A percentile compares a stretch with the other conserved stretches of the same genome.
Evolutionary conservation across 345 rosid genomes (phyloP).

Genomic region (Eutrema japonicum): DNA sequence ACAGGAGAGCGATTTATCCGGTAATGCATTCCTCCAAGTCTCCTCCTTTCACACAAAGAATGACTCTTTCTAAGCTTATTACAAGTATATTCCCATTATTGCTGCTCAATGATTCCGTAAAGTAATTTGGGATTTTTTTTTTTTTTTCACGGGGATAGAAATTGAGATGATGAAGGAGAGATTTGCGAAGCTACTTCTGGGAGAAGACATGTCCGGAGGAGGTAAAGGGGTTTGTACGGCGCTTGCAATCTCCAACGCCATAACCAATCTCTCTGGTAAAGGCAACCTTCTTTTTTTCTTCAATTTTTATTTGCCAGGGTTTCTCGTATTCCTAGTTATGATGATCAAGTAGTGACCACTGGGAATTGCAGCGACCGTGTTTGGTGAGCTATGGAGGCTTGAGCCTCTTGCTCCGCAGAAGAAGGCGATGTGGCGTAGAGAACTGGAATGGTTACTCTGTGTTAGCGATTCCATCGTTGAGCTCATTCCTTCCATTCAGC

Average conservation of each 20-base stretch:
- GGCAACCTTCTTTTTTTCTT: background rate
- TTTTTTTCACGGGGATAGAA: slow-evolving; percentile 46
- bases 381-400: slow-evolving; percentile 95
- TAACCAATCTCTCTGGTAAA: slow-evolving; percentile 93
- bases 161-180: slow-evolving; percentile 98
- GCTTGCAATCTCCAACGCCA: slow-evolving; percentile 96
- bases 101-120: too few species aligned
- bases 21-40: slow-evolving; percentile 38
- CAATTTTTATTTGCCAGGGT: too few species aligned
- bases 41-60: too few species aligned
- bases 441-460: slow-evolving; percentile 93
- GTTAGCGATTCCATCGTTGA: slow-evolving; percentile 97
- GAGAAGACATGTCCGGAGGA: slow-evolving; percentile 99
- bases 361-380: slow-evolving; percentile 73
- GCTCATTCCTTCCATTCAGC: slow-evolving; percentile 90
- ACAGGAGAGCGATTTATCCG: slow-evolving; percentile 67
- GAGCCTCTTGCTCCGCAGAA: slow-evolving; percentile 83
- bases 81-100: too few species aligned
- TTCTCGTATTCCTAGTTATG: background rate
- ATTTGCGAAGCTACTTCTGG: slow-evolving; percentile 92
- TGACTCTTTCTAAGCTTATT: too few species aligned
- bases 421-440: slow-evolving; percentile 93
- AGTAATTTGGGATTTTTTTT: background rate
- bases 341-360: too few species aligned
- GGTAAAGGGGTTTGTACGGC: slow-evolving; percentile 99